A percentile compares a stretch with the other conserved stretches of the same genome.
Conservation (phyloP, 106 monocot species). For the Iris macrosiphon region DNA sequence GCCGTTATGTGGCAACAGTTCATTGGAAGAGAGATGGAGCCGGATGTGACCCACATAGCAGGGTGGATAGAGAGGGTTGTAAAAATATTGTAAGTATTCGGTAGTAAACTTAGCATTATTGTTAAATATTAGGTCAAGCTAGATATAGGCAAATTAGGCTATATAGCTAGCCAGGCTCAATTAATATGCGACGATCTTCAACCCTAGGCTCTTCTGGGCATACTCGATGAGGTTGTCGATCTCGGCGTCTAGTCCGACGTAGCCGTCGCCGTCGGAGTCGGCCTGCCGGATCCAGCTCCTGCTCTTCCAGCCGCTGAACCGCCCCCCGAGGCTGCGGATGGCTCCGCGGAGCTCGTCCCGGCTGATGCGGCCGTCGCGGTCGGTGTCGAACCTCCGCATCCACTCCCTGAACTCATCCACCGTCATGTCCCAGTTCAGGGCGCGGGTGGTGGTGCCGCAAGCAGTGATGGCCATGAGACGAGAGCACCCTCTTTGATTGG, state of each 20-base stretch:
- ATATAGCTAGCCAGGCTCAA: no score
- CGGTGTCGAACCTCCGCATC: constrained; percentile 38
- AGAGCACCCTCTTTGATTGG: no score
- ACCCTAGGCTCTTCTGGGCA: constrained; percentile 7
- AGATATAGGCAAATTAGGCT: no score
- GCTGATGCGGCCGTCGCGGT: constrained; percentile 53
- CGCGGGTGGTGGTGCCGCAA: neutral
- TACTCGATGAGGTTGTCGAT: constrained; percentile 16
- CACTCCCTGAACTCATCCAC: constrained; percentile 49
- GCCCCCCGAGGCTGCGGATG: constrained; percentile 24
- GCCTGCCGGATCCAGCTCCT: constrained; percentile 23
- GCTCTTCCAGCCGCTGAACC: constrained; percentile 44
- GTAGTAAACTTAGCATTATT: no score
- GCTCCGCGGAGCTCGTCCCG: constrained; percentile 38
- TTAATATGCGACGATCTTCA: constrained; percentile 9
- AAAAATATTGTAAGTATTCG: no score
- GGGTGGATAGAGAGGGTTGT: no score
- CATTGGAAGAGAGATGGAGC: no score
- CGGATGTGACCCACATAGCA: no score
- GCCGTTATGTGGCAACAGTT: no score
- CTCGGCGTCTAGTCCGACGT: constrained; percentile 12
- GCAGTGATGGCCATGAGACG: constrained; percentile 15
- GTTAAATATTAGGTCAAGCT: no score
- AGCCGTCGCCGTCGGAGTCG: constrained; percentile 8
- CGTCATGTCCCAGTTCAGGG: constrained; percentile 28